Base-by-base conservation (phyloP, 2,329 filamentous ascomycete species). In the Pseudogymnoascus sp. region DNA sequence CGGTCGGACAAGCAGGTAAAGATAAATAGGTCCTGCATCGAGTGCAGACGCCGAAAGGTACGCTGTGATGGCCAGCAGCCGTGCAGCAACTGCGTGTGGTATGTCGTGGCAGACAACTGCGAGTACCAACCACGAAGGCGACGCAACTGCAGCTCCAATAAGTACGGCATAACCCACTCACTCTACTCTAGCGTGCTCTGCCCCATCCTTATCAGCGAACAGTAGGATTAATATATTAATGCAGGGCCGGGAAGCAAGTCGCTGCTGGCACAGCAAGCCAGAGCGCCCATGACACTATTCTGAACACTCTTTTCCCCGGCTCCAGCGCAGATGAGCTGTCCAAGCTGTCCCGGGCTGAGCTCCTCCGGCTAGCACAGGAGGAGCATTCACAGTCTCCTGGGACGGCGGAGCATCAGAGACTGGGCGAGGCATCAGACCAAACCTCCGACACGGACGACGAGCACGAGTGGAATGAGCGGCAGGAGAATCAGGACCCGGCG, bases 11-110 rank as follows among this genome's bases (percentile, higher is more conserved):
- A 57, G 51, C 51, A 57, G 29, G 51, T 57, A 57, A 62, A 62
- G 39, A 62, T 62, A 34, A 62, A 62, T 34, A 62, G 51, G 21
- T 45, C 61, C 31, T 62, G 61, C 29, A 37, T 54, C 40, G 61
- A 62, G 26, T 62, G 61, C 61, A 62, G 51, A 34, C 61, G 61
- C 26, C 61, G 61, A 34, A 62, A 62, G 23, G 61, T 62, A 21
- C 42, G 61, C 42, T 62, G 61, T 40, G 61, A 62, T 62, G 61
- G 61, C 21, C 51, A 34, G 5, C 40, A 62, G 42, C 61, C 61
- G 8, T 62, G 61, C 10, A 51, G 40, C 39, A 62, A 45, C 29
- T 62, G 61, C 42, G 40, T 45, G 21, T 62, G 61, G 61, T 62
- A 62, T 12, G 51, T 34, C 14, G 51, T 62, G 11, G 40, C 61